Base-by-base conservation (phyloP, 2,329 filamentous ascomycete genomes). In the Aspergillus felis region DNA sequence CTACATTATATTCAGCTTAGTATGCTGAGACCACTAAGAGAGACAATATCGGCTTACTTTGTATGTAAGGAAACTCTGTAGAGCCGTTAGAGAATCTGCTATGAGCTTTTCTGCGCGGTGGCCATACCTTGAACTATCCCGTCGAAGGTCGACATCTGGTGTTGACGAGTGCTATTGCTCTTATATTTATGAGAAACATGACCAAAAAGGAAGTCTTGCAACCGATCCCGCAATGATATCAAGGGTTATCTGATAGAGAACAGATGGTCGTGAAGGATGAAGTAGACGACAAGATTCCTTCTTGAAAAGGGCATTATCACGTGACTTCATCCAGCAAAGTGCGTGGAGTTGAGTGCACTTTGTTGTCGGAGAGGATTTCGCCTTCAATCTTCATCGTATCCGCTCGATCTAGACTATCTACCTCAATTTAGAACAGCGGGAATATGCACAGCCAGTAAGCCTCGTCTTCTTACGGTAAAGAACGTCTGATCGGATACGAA, bases 11-110 rank as follows among this genome's bases (percentile, higher is more conserved):
- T n/a, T 58, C 55, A 58, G 59, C 25, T 17, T 25, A 17, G 5
- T 20, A 12, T 66, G 9, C 60, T 58, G 59, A 24, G 0, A 42
- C 1, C 44, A 56, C 10, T 12, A 17, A n/a, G 38, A 49, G 24
- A 27, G 50, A 22, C 5, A 20, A 60, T 68, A 60, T 24, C 25
- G 12, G 63, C 76, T 66, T 63, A 86, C 86, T 87, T 66, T 87
- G 80, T 58, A 96, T 92, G 44, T 87, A 84, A 3, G 90, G 90
- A 64, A 96, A 95, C 68, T 96, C 91, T 75, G 56, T 41, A 35
- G 32, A 28, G 51, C 46, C 17, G 58, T 69, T 54, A 68, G 60
- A 53, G 38, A 29, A 29, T 17, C 9, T 29, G 51, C 17, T 24
- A 35, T 42, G 7, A 41, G 24, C 42, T 41, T 24, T 22, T 49